Evolutionary conservation across 371 early-diverging fungal species (phyloP).

Genomic region (Zopfochytrium polystomum): DNA sequence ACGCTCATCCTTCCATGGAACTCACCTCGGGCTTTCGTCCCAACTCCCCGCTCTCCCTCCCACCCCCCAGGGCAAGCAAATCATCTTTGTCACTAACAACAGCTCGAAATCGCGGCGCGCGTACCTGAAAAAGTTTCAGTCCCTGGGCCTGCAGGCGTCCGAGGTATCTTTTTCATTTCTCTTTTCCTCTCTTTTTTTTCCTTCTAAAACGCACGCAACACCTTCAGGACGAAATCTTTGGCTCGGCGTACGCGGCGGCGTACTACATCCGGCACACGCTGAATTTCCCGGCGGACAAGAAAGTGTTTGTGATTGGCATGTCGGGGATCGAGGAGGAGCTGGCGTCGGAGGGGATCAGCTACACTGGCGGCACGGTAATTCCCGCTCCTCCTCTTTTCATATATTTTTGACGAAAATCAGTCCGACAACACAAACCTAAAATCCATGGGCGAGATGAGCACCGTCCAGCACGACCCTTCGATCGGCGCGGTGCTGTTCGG

Average conservation of each 20-base stretch:
- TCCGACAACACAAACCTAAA: conserved; percentile 52
- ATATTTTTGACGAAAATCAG: conserved; percentile 23
- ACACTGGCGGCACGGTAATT: conserved; percentile 57
- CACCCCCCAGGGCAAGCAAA: conserved; percentile 62
- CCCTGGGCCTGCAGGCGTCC: conserved; percentile 70
- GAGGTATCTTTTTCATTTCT: conserved; percentile 46
- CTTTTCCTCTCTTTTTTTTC: no score
- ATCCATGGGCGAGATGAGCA: conserved; percentile 47
- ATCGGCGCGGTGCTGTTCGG: conserved; percentile 86
- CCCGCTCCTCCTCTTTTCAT: conserved; percentile 2
- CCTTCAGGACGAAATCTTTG: conserved; percentile 83
- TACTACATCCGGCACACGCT: conserved; percentile 79
- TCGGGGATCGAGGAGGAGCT: conserved; percentile 86
- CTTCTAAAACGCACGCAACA: neutral
- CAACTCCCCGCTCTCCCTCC: conserved; percentile 42
- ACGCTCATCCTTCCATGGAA: neutral
- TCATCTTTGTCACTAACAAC: conserved; percentile 96
- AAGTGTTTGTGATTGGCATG: conserved; percentile 89
- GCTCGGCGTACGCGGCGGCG: conserved; percentile 93
- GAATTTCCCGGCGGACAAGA: conserved; percentile 76
- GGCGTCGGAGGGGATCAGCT: conserved; percentile 65
- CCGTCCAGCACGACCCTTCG: conserved; percentile 52
- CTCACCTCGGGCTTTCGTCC: neutral
- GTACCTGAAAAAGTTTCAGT: conserved; percentile 78
- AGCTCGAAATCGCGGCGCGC: conserved; percentile 80